phyloP scores from a whole-genome alignment of 1,139 yeast species.

The Chernovozyma aurita region DNA sequence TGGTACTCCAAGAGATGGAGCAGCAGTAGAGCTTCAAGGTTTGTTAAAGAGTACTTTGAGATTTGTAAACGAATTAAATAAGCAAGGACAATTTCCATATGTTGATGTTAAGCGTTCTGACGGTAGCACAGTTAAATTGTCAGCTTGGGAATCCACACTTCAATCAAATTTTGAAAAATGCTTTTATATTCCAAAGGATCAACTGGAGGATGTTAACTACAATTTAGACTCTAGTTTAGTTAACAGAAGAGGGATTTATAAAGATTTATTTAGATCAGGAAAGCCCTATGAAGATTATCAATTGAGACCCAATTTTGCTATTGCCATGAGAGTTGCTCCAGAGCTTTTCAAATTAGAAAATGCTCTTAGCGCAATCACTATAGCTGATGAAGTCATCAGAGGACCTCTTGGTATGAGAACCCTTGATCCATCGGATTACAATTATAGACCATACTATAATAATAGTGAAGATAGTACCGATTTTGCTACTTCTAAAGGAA shows the following conservation, averaged over 20 bases:
- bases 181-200: conserved; percentile 67
- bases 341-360: conserved; percentile 66
- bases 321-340: conserved; percentile 92
- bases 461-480: conserved; percentile 79
- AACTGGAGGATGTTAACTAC: conserved; percentile 47
- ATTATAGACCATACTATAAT: conserved; percentile 83
- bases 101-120: conserved; percentile 51
- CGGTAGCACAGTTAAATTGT: conserved; percentile 50
- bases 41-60: conserved; percentile 77
- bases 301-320: conserved; percentile 84
- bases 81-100: conserved; percentile 51
- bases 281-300: conserved; percentile 94
- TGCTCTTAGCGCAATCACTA: conserved; percentile 59
- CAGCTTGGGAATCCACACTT: conserved; percentile 69
- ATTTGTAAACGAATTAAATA: conserved; percentile 62
- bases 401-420: conserved; percentile 94
- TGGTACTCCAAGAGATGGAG: conserved; percentile 97
- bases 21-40: conserved; percentile 91
- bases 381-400: conserved; percentile 70
- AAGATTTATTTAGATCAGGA: conserved; percentile 76
- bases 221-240: conserved; percentile 62
- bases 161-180: conserved; percentile 73
- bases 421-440: conserved; percentile 85
- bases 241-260: conserved; percentile 90
- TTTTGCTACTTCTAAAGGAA: conserved; percentile 90